Conservation (phyloP, 345 rosid genomes). For the Durio zibethinus region DNA sequence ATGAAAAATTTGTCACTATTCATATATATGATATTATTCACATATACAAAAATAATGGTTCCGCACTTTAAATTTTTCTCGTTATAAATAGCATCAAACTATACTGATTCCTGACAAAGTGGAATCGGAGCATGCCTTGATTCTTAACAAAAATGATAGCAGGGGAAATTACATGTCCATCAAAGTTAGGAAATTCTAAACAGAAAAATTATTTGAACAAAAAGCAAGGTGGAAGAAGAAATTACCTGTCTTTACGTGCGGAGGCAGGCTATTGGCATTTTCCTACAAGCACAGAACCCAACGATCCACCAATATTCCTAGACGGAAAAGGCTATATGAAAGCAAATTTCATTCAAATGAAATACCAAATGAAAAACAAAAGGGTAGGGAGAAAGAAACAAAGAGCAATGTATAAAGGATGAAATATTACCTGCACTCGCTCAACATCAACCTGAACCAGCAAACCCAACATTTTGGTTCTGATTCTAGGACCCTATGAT, state of each 20-base stretch:
- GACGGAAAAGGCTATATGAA: not conserved
- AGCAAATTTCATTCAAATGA: not conserved
- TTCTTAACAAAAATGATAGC: not conserved
- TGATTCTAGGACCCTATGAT: conserved; percentile 4
- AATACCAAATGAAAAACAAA: not conserved
- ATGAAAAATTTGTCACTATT: too few relatives aligned
- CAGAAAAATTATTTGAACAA: not conserved
- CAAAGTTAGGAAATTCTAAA: not conserved
- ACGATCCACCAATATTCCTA: not conserved
- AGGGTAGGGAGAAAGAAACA: not conserved
- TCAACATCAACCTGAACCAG: conserved; percentile 12
- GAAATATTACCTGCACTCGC: conserved; percentile 33
- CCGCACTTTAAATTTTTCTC: too few relatives aligned
- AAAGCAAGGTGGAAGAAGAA: not conserved
- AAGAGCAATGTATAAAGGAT: conserved; percentile 29
- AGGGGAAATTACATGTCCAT: not conserved
- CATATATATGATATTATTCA: too few relatives aligned
- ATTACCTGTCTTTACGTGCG: not conserved
- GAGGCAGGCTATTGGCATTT: not conserved
- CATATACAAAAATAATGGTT: too few relatives aligned
- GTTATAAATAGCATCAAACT: too few relatives aligned
- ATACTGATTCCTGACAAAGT: too few relatives aligned
- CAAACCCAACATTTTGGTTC: conserved; percentile 5
- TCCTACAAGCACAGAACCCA: not conserved
- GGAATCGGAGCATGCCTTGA: too few relatives aligned